A percentile compares a stretch with the other conserved stretches of the same genome.
Conservation (phyloP, 1,284 basidiomycete genomes). For the Trametes polyzona region DNA sequence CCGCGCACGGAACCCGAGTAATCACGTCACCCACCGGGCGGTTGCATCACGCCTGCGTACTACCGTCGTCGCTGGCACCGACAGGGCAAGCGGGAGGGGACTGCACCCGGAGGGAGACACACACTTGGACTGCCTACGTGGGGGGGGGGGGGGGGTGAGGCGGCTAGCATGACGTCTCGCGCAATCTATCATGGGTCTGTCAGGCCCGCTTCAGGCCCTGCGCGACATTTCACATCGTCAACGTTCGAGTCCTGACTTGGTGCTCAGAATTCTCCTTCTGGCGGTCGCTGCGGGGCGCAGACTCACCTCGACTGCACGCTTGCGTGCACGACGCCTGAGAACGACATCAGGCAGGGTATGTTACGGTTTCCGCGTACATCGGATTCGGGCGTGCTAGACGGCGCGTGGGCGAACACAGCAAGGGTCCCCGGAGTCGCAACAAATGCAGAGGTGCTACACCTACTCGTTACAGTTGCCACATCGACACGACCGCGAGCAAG, state of each 20-base stretch:
- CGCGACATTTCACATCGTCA: not conserved
- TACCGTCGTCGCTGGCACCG: not conserved
- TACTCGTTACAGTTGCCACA: conserved; percentile 19
- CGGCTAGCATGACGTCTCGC: conserved; percentile 9
- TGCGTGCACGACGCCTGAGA: not conserved
- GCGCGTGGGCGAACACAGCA: no score
- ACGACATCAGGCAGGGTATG: no score
- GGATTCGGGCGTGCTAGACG: not conserved
- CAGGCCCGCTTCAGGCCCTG: not conserved
- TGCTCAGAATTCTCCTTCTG: not conserved
- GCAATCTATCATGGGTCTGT: conserved; percentile 13
- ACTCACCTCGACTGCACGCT: not conserved
- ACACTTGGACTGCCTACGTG: not conserved
- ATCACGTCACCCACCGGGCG: not conserved
- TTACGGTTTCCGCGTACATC: not conserved
- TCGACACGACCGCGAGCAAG: conserved; percentile 22
- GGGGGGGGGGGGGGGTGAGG: not conserved
- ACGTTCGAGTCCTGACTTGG: no score
- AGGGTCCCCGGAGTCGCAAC: not conserved
- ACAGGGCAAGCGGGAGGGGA: not conserved
- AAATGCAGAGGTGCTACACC: not conserved
- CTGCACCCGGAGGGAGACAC: no score
- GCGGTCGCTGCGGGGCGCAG: not conserved
- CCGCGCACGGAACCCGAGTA: not conserved
- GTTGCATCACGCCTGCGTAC: conserved; percentile 3